Evolutionary conservation across 768 basidiomycete genomes (phyloP), one percentile per base, ranked within the genome.

Genomic region (Suillus plorans): DNA sequence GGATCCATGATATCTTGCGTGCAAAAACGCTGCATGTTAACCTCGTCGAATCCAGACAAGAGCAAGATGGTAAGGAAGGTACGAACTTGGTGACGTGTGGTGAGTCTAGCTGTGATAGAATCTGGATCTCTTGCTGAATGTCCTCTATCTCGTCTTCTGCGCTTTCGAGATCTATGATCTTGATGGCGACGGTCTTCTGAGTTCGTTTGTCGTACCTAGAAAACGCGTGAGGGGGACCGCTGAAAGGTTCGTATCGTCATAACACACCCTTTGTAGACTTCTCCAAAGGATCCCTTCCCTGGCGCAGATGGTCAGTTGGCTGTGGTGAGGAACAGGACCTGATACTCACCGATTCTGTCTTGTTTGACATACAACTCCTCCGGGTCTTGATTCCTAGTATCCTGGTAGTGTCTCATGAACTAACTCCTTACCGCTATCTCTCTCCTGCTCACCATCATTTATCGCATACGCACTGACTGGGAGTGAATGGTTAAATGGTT

Each of bases 101-200:
- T 31, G 95, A 98, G 78, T 99, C 97, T 69, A 99, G 79, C 74
- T 98, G 96, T 8, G 94, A 95, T 16, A 99, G 86, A 67, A 99
- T 99, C 77, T 97, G 94, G 63, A 99, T 99, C 78, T 99, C 97
- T 76, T 97, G 94, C 72, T 99, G 95, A 65, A 99, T 99, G 79
- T 99, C 97, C 76, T 99, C 97, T 73, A 99, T 98, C 81, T 99
- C 97, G 74, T 99, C 97, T 78, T 99, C 97, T 60, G 97, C 97
- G 73, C 93, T 95, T 79, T 99, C 97, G 39, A 99, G 86, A 81
- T 99, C 96, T 76, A 99, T 99, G 71, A 99, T 97, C 89, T 96
- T 99, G 83, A 99, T 99, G 53, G 97, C 97, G 31, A 99, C 97
- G 1, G 97, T 95, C 81, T 91, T 91, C 77, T 95, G 93, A 31